Conservation (phyloP, 192 early-diverging fungal species). For the Coemansia nantahalensis region DNA sequence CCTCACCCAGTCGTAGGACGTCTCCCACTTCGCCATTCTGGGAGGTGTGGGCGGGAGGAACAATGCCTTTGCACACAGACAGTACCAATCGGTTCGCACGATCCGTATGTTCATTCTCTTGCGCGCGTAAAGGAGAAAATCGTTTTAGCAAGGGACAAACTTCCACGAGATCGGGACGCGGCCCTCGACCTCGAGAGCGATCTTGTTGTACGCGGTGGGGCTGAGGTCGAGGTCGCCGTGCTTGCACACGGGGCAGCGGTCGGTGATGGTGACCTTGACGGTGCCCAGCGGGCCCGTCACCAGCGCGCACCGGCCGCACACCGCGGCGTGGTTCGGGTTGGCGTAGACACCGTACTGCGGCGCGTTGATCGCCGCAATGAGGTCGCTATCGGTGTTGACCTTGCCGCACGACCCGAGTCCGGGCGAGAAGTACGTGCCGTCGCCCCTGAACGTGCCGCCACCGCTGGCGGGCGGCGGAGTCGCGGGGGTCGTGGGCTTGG, state of each 20-base stretch:
- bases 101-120: too few relatives aligned
- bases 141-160: conserved; percentile 43
- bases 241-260: conserved; percentile 56
- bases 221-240: conserved; percentile 56
- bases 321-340: conserved; percentile 47
- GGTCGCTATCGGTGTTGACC: conserved; percentile 44
- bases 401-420: conserved; percentile 59
- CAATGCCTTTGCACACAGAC: too few relatives aligned
- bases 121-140: too few relatives aligned
- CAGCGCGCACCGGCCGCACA: conserved; percentile 56
- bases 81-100: too few relatives aligned
- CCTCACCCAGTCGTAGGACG: conserved; percentile 40
- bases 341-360: conserved; percentile 53
- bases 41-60: neutral
- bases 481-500: too few relatives aligned
- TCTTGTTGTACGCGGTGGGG: conserved; percentile 54
- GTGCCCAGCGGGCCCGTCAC: conserved; percentile 51
- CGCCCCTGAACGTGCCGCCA: conserved; percentile 47
- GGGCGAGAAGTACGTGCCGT: conserved; percentile 58
- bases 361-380: conserved; percentile 58
- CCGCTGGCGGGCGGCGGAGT: neutral
- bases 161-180: conserved; percentile 56
- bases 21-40: neutral
- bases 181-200: conserved; percentile 52
- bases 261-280: conserved; percentile 53